Evolutionary conservation across 768 basidiomycete species (phyloP).

Genomic region (Amanita thiersii): DNA sequence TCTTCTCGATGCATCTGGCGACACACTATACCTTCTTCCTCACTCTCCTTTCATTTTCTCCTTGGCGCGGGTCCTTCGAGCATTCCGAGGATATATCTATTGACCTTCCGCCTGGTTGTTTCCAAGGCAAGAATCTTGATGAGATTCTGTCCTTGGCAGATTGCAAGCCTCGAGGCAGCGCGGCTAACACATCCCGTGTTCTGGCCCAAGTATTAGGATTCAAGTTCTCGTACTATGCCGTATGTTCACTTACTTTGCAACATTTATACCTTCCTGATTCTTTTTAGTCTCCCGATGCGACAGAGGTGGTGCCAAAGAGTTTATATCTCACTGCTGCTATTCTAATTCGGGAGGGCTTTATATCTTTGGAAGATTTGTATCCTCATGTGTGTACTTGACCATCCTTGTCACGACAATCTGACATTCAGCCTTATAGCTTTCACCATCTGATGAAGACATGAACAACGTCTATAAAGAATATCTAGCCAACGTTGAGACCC

Average conservation of each 20-base stretch:
- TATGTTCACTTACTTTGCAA: conserved; percentile 22
- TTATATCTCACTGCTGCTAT: conserved; percentile 81
- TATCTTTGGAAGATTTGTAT: conserved; percentile 83
- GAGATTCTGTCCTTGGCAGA: conserved; percentile 58
- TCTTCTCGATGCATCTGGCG: conserved; percentile 73
- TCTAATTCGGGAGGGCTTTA: conserved; percentile 83
- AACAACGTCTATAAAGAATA: conserved; percentile 58
- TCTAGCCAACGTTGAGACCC: conserved; percentile 48
- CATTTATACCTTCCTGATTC: conserved; percentile 12
- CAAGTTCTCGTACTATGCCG: conserved; percentile 91
- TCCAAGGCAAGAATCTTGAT: conserved; percentile 54
- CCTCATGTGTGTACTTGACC: conserved; percentile 60
- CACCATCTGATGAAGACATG: conserved; percentile 73
- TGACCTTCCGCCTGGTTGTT: conserved; percentile 31
- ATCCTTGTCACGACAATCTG: background rate
- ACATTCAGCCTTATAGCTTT: conserved; percentile 13
- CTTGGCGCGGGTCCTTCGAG: conserved; percentile 63
- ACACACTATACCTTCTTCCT: conserved; percentile 88
- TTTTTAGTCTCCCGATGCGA: conserved; percentile 43
- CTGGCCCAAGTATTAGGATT: conserved; percentile 94
- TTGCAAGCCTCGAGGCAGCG: conserved; percentile 14
- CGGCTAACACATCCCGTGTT: conserved; percentile 37
- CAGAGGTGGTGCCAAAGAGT: conserved; percentile 58
- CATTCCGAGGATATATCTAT: conserved; percentile 31
- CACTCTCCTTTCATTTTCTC: conserved; percentile 76